Conservation (phyloP, 345 rosid genomes). For the Jatropha curcas region DNA sequence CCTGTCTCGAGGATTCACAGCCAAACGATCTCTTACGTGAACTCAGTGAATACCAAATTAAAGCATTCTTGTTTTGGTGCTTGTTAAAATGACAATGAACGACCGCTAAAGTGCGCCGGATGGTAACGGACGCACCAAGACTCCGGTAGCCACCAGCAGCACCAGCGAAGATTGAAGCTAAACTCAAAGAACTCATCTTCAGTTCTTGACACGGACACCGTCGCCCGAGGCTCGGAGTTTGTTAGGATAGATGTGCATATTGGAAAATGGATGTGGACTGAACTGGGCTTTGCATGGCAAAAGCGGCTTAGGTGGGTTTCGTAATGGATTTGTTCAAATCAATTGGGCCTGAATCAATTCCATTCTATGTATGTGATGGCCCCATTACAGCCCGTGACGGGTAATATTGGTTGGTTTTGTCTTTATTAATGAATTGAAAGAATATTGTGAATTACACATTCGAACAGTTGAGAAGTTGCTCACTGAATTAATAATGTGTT, state of each 20-base stretch:
- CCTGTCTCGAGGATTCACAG: constrained; percentile 39
- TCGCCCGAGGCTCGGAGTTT: neutral
- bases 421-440: too few relatives aligned
- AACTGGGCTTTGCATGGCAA: too few relatives aligned
- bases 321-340: too few relatives aligned
- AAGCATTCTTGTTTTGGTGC: constrained; percentile 6
- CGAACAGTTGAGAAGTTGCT: too few relatives aligned
- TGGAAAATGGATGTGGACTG: too few relatives aligned
- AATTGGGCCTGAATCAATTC: too few relatives aligned
- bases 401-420: too few relatives aligned
- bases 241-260: neutral
- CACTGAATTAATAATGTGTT: too few relatives aligned
- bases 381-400: too few relatives aligned
- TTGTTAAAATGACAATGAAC: constrained; percentile 20
- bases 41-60: constrained; percentile 14
- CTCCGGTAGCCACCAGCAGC: constrained; percentile 45
- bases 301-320: too few relatives aligned
- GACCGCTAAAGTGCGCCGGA: constrained; percentile 46
- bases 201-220: neutral
- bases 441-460: too few relatives aligned
- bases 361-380: too few relatives aligned
- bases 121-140: constrained; percentile 32
- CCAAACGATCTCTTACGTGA: constrained; percentile 33
- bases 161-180: constrained; percentile 47
- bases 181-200: constrained; percentile 31